Evolutionary conservation across 495 filamentous ascomycete species (phyloP), one percentile per base, ranked within the genome.

Genomic region (Lasiosphaeria miniovina): DNA sequence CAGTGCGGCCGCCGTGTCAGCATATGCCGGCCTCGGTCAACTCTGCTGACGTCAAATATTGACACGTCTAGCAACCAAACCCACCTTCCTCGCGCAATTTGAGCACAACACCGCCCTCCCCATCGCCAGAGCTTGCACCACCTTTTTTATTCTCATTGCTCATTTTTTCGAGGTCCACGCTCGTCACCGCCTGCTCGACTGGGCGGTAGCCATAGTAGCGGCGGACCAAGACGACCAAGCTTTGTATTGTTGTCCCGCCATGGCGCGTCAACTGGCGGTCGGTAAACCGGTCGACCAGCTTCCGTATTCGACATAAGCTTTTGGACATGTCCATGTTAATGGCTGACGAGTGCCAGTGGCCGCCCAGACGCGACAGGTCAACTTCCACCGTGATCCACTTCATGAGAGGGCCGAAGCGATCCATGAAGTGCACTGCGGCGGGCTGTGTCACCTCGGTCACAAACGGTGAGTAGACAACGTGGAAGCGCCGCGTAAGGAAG

Each of bases 321-420:
- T 33, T 10, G 6, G 34, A 38, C 54, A 65, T 52, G 10, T 66
- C 33, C 43, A 61, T 9, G 3, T 33, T 15, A 4, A 49, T 55
- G 3, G 65, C 65, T 4, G 33, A 49, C 2, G 62, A 64, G 4
- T 59, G 24, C 24, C 50, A 52, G 43, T 64, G 52, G 4, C 67
- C 67, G 3, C 55, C 61, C 17, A 74, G 52, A 38, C 64, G 64
- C 2, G 69, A 64, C 10, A 71, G 49, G 36, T 74, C 69, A 0
- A 74, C 52, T 55, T 74, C 71, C 10, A 74, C 41, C 0, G 65
- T 66, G 45, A 74, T 61, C 35, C 54, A 62, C 34, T 62, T 63
- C 68, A 74, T 71, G 14, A 65, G 52, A 0, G 59, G 55, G 7
- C 61, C 66, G 48, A 65, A 69, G 3, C 32, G 38, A 38, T 64